Percentiles rank a stretch among this genome's conserved stretches.
These are phyloP conservation scores for Adansonia madagascariensis DNA, from an alignment of 441 rosid species.

Conservation along the genomic window DNA sequence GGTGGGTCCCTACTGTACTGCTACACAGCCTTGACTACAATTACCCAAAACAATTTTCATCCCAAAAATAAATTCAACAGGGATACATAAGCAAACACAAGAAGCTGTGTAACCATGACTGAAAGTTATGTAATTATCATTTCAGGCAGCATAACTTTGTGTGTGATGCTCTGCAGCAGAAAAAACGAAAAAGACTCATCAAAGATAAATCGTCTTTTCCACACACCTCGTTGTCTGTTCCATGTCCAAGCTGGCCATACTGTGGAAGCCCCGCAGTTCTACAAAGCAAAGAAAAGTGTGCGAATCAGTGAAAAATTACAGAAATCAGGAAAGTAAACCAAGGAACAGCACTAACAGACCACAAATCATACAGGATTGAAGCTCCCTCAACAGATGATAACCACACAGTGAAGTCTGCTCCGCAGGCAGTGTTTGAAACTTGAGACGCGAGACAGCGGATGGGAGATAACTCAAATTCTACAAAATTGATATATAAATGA, in stretches of 20 bases:
- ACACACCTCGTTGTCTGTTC: constrained; percentile 76
- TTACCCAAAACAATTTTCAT: constrained; percentile 14
- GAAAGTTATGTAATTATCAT: not conserved
- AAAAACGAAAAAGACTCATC: constrained; percentile 7
- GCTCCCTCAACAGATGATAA: constrained; percentile 85
- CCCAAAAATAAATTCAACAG: not conserved
- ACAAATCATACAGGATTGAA: constrained; percentile 86
- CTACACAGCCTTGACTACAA: not conserved
- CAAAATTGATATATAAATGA: constrained; percentile 30
- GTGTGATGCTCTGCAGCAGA: not conserved
- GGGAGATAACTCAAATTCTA: constrained; percentile 75
- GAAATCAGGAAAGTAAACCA: constrained; percentile 8
- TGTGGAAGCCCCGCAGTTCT: constrained; percentile 92
- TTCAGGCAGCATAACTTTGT: not conserved
- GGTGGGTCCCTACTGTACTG: not conserved
- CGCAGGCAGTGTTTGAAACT: constrained; percentile 74
- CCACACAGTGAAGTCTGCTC: constrained; percentile 95
- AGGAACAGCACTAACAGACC: constrained; percentile 24
- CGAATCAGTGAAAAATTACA: constrained; percentile 29
- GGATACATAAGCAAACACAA: not conserved
- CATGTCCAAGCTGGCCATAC: constrained; percentile 82
- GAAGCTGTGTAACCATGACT: not conserved
- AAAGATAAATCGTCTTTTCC: not conserved
- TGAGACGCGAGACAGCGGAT: constrained; percentile 77
- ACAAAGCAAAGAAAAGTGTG: constrained; percentile 39